These are phyloP conservation scores for Paraconiothyrium brasiliense DNA, from an alignment of 2,329 filamentous ascomycete species.

Conservation along the genomic window DNA sequence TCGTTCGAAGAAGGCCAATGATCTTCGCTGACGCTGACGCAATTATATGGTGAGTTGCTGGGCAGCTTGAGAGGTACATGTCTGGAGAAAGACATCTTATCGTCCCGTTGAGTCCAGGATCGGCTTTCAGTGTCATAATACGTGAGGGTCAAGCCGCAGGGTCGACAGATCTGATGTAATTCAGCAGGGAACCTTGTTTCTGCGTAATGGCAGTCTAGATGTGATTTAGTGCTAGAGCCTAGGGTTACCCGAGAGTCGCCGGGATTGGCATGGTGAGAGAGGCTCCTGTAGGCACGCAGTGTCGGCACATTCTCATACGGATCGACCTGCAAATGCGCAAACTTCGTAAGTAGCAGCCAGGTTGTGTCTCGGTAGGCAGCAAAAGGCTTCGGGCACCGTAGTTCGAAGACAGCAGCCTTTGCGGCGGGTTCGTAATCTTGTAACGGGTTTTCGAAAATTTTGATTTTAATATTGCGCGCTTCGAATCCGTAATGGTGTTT, in stretches of 20 bases:
- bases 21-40: conserved; percentile 35
- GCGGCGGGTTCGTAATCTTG: conserved; percentile 49
- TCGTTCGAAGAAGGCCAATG: conserved; percentile 63
- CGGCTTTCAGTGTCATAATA: conserved; percentile 58
- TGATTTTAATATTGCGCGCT: conserved; percentile 55
- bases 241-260: conserved; percentile 45
- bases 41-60: conserved; percentile 49
- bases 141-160: conserved; percentile 56
- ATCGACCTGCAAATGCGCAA: conserved; percentile 39
- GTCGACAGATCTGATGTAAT: conserved; percentile 55
- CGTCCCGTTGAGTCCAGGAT: conserved; percentile 51
- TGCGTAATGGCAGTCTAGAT: conserved; percentile 60
- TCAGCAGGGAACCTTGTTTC: conserved; percentile 52
- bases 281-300: conserved; percentile 46
- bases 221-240: conserved; percentile 59
- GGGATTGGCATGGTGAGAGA: conserved; percentile 34
- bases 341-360: conserved; percentile 56
- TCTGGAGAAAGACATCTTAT: conserved; percentile 55
- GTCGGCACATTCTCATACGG: conserved; percentile 19
- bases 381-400: conserved; percentile 57
- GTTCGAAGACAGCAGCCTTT: conserved; percentile 63
- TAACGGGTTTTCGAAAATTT: conserved; percentile 61
- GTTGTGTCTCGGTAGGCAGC: conserved; percentile 62
- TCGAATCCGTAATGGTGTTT: conserved; percentile 54
- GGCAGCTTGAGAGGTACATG: conserved; percentile 56